phyloP scores from a whole-genome alignment of 1,284 basidiomycete genomes.

The Tausonia pullulans region DNA sequence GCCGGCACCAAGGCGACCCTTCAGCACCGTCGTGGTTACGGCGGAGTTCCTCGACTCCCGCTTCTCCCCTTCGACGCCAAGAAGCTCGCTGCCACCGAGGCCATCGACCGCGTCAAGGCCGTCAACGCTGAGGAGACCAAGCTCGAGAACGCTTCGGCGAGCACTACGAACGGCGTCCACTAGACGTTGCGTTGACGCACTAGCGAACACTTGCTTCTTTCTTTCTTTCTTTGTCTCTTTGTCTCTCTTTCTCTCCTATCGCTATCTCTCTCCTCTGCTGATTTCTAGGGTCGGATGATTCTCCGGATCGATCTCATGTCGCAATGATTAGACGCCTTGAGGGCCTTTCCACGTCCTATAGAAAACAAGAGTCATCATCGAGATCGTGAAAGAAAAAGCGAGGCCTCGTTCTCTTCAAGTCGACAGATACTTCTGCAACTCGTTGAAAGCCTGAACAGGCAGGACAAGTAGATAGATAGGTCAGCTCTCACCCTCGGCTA shows the following conservation, averaged over 20 bases:
- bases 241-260: too few species aligned
- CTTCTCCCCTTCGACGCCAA: slow-evolving; percentile 51
- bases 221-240: too few species aligned
- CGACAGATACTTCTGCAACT: not conserved
- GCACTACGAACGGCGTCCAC: too few species aligned
- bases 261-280: too few species aligned
- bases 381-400: too few species aligned
- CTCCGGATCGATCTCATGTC: too few species aligned
- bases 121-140: slow-evolving; percentile 55
- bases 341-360: too few species aligned
- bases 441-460: not conserved
- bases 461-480: not conserved
- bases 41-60: slow-evolving; percentile 61
- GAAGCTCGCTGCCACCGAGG: slow-evolving; percentile 51
- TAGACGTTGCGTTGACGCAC: not conserved
- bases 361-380: too few species aligned
- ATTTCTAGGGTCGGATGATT: too few species aligned
- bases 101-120: slow-evolving; percentile 54
- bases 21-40: slow-evolving; percentile 57
- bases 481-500: too few species aligned
- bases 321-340: too few species aligned
- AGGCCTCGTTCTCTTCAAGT: too few species aligned
- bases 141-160: slow-evolving; percentile 26
- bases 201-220: not conserved
- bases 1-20: slow-evolving; percentile 70